Evolutionary conservation across 768 basidiomycete species (phyloP).

Genomic region (Tricholoma sp.): DNA sequence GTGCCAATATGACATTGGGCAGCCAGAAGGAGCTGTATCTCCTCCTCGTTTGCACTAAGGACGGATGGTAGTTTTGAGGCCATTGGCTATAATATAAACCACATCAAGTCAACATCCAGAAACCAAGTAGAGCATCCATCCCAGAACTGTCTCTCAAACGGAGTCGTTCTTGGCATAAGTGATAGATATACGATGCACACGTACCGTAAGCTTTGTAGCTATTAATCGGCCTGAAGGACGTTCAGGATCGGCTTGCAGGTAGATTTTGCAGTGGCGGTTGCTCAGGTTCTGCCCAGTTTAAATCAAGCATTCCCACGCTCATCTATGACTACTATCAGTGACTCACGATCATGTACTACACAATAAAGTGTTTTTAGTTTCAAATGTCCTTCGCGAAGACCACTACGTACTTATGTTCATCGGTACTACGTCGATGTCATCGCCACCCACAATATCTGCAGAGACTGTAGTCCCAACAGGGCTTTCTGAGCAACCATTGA

Average conservation of each 20-base stretch:
- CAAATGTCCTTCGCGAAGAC: too few species aligned
- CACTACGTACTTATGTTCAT: too few species aligned
- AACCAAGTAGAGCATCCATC: slow-evolving; percentile 35
- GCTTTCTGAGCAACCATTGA: too few species aligned
- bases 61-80: slow-evolving; percentile 92
- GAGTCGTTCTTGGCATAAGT: slow-evolving; percentile 26
- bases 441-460: too few species aligned
- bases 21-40: slow-evolving; percentile 90
- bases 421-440: too few species aligned
- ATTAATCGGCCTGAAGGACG: slow-evolving; percentile 42
- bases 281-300: slow-evolving; percentile 27
- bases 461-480: too few species aligned
- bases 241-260: slow-evolving; percentile 35
- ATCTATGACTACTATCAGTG: too few species aligned
- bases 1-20: slow-evolving; percentile 97
- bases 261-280: slow-evolving; percentile 28
- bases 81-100: slow-evolving; percentile 40
- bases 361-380: too few species aligned
- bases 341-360: too few species aligned
- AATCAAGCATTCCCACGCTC: slow-evolving; percentile 32
- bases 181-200: slow-evolving; percentile 21
- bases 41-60: slow-evolving; percentile 93
- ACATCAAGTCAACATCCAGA: slow-evolving; percentile 32
- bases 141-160: slow-evolving; percentile 25
- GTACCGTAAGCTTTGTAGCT: slow-evolving; percentile 41